phyloP scores from a whole-genome alignment of 169 alveolate genomes.

The Plasmodium gaboni region DNA sequence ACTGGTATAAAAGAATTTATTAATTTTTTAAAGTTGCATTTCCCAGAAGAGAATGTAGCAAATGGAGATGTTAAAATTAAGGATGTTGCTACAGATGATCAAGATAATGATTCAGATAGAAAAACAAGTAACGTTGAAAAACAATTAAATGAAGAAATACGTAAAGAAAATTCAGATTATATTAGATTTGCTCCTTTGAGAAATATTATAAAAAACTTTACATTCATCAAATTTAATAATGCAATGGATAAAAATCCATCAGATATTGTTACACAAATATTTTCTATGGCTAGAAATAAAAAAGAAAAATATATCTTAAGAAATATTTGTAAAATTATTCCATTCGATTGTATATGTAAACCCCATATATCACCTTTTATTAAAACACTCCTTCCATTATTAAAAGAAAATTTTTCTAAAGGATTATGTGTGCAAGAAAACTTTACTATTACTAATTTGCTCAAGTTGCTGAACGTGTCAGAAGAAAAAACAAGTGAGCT shows the following conservation, averaged over 20 bases:
- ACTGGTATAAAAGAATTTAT: conserved; percentile 44
- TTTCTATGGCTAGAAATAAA: conserved; percentile 32
- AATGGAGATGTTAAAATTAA: conserved; percentile 38
- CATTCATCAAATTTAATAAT: conserved; percentile 80
- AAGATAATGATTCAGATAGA: conserved; percentile 11
- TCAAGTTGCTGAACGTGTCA: conserved; percentile 26
- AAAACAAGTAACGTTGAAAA: conserved; percentile 68
- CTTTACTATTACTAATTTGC: conserved; percentile 10
- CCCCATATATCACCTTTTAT: conserved; percentile 77
- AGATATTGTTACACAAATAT: conserved; percentile 78
- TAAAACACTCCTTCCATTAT: conserved; percentile 35
- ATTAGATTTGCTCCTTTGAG: conserved; percentile 84
- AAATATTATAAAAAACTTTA: conserved; percentile 77
- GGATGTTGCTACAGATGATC: background rate
- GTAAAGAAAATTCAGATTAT: conserved; percentile 69
- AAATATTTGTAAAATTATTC: conserved; percentile 81
- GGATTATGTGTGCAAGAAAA: conserved; percentile 26
- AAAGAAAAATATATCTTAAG: conserved; percentile 71
- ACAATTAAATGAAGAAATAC: conserved; percentile 74
- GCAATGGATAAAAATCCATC: conserved; percentile 78
- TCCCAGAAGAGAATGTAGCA: conserved; percentile 59
- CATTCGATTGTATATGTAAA: conserved; percentile 81
- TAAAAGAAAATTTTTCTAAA: conserved; percentile 15
- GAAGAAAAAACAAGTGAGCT: conserved; percentile 8
- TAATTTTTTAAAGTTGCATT: conserved; percentile 21